Percentiles rank a stretch among this genome's conserved stretches.
These are phyloP conservation scores for Phialophora expanda DNA, from an alignment of 2,329 filamentous ascomycete genomes.

Conservation along the genomic window DNA sequence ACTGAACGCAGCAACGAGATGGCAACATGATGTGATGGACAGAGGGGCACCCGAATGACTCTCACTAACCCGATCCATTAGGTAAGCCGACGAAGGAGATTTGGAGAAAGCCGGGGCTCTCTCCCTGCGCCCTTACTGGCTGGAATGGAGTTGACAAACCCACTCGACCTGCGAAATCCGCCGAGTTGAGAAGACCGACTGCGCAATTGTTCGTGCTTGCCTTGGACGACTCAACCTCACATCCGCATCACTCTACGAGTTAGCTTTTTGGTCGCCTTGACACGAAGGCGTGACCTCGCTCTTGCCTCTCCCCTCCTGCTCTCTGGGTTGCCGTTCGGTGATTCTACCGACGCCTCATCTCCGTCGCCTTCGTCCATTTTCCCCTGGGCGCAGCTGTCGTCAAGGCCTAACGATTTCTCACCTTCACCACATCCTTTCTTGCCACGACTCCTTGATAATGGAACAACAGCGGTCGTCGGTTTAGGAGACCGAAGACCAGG, in stretches of 20 bases:
- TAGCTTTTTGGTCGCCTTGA: constrained; percentile 1
- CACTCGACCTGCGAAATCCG: constrained; percentile 19
- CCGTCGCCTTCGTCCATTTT: constrained; percentile 16
- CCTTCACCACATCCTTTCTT: constrained; percentile 2
- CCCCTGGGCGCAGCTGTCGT: constrained; percentile 19
- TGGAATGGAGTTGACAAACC: neutral
- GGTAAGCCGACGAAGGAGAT: constrained; percentile 2
- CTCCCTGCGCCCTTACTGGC: neutral
- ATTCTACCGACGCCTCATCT: neutral
- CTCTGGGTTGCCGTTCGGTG: neutral
- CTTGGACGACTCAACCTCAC: constrained; percentile 1
- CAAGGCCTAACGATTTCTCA: neutral
- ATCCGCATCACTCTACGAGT: neutral
- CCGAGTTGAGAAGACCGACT: constrained; percentile 17
- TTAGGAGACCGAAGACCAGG: constrained; percentile 19
- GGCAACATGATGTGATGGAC: constrained; percentile 10
- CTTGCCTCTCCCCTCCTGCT: constrained; percentile 7
- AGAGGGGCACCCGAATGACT: constrained; percentile 12
- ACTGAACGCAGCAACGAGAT: constrained; percentile 11
- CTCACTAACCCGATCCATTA: neutral
- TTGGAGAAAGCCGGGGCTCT: constrained; percentile 8
- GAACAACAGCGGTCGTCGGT: constrained; percentile 9
- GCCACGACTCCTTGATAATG: constrained; percentile 15
- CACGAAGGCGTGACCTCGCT: neutral
- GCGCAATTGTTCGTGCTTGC: constrained; percentile 12